Evolutionary conservation across 352 stramenopile genomes (phyloP).

Genomic region (Pythium aphanidermatum): DNA sequence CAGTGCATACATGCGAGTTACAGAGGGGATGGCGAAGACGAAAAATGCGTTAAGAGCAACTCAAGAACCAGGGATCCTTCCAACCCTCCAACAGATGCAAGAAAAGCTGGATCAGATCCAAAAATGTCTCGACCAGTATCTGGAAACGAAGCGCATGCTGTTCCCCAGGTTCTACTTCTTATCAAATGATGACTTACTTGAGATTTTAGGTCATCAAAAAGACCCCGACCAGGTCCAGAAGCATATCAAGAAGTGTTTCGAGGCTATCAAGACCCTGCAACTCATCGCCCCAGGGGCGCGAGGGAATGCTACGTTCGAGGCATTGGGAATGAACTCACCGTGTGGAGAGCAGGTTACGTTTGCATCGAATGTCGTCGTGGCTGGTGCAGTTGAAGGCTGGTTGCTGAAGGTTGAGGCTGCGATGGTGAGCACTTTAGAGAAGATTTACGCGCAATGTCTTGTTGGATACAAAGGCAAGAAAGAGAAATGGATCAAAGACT

Average conservation of each 20-base stretch:
- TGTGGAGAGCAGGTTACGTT: conserved; percentile 86
- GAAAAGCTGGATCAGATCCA: conserved; percentile 86
- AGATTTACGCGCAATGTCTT: conserved; percentile 81
- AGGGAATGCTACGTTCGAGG: conserved; percentile 85
- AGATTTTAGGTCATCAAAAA: conserved; percentile 85
- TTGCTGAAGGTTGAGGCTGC: conserved; percentile 74
- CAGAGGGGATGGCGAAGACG: conserved; percentile 63
- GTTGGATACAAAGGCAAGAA: conserved; percentile 90
- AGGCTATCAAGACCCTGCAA: conserved; percentile 81
- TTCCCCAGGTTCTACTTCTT: conserved; percentile 87
- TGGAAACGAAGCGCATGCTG: conserved; percentile 84
- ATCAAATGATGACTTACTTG: conserved; percentile 84
- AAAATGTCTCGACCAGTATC: conserved; percentile 83
- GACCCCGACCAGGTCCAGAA: conserved; percentile 87
- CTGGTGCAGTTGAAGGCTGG: conserved; percentile 90
- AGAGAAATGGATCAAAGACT: conserved; percentile 95
- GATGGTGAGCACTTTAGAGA: conserved; percentile 83
- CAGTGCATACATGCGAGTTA: conserved; percentile 64
- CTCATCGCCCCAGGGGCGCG: conserved; percentile 56
- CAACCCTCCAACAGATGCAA: conserved; percentile 74
- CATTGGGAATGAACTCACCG: conserved; percentile 85
- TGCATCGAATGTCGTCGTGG: conserved; percentile 80
- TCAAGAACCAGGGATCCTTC: conserved; percentile 47
- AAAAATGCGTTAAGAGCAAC: conserved; percentile 75
- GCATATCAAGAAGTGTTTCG: conserved; percentile 91